Evolutionary conservation across 2,329 filamentous ascomycete species (phyloP), one percentile per base, ranked within the genome.

Genomic region (Lecanicillium sp.): DNA sequence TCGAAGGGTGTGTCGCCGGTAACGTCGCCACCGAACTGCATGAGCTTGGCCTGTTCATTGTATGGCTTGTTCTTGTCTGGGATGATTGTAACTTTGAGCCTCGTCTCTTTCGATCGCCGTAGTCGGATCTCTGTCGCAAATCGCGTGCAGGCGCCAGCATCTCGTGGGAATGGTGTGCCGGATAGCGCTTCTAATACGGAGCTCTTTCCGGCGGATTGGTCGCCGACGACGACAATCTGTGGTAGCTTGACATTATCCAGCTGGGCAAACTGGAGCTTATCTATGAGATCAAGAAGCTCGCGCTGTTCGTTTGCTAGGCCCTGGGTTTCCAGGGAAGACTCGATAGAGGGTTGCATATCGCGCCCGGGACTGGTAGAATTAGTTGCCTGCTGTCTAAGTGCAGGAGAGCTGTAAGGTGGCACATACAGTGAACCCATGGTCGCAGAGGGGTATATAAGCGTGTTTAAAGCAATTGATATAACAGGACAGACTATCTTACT

Each of bases 101-200:
- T 63, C 1, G 62, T 47, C 46, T 70, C 57, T 49, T 66, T 56
- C 18, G 68, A 51, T 48, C 68, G 51, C 45, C 74, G 64, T n/a
- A 78, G 58, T 4, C 73, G 60, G 40, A 80, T 69, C 50, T 79
- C 73, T 18, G 75, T 78, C 4, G 75, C 69, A 43, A 78, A 80
- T 14, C 76, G 63, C 0, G 78, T 82, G 47, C 77, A 82, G 2
- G 78, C 65, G 33, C 68, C 73, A 36, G 73, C 73, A 43, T 75
- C 73, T 40, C 71, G 63, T 0, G 76, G 78, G 33, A 82, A 81
- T 0, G 70, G 68, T 9, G 78, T 75, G 17, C 74, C 73, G 0
- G 75, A 78, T 28, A 82, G 63, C n/a, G 75, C 75, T 48, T 80
- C 75, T 3, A 81, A 65, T 2, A 78, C 73, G 4, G 75, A 80